phyloP scores from a whole-genome alignment of 2,329 filamentous ascomycete genomes.

The Paecilomyces niveus region DNA sequence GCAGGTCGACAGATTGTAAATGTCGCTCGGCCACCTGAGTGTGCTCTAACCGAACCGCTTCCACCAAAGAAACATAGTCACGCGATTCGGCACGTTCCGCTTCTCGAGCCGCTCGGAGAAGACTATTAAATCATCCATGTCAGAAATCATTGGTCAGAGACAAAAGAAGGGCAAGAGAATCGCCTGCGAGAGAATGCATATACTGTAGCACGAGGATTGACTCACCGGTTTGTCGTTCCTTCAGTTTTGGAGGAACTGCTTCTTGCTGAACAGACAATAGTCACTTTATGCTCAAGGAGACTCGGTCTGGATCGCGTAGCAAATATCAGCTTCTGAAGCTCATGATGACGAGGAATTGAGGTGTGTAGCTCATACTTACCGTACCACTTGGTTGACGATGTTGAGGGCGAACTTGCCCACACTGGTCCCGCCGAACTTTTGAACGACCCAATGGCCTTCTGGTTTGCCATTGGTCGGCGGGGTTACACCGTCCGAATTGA shows the following conservation, averaged over 20 bases:
- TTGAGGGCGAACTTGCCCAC: conserved; percentile 86
- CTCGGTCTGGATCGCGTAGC: conserved; percentile 41
- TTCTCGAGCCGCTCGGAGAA: conserved; percentile 43
- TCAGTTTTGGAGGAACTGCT: conserved; percentile 91
- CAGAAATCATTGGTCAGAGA: not conserved
- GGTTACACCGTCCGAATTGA: conserved; percentile 8
- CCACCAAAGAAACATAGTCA: conserved; percentile 67
- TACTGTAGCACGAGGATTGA: conserved; percentile 20
- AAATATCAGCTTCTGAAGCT: not conserved
- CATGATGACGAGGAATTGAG: not conserved
- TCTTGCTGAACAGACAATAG: conserved; percentile 90
- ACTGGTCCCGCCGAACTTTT: conserved; percentile 93
- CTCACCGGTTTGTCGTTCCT: conserved; percentile 90
- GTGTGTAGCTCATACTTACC: conserved; percentile 33
- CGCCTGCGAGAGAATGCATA: not conserved
- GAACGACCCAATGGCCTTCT: conserved; percentile 65
- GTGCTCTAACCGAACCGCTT: conserved; percentile 78
- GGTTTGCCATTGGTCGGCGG: conserved; percentile 7
- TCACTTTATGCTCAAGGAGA: conserved; percentile 65
- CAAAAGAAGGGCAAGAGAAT: not conserved
- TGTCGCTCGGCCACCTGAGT: conserved; percentile 61
- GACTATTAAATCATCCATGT: conserved; percentile 17
- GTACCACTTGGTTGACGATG: conserved; percentile 65
- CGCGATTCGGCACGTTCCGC: conserved; percentile 41
- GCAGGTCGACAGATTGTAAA: conserved; percentile 52